Evolutionary conservation across 257 asterid genomes (phyloP).

Genomic region (Cinchona pubescens): DNA sequence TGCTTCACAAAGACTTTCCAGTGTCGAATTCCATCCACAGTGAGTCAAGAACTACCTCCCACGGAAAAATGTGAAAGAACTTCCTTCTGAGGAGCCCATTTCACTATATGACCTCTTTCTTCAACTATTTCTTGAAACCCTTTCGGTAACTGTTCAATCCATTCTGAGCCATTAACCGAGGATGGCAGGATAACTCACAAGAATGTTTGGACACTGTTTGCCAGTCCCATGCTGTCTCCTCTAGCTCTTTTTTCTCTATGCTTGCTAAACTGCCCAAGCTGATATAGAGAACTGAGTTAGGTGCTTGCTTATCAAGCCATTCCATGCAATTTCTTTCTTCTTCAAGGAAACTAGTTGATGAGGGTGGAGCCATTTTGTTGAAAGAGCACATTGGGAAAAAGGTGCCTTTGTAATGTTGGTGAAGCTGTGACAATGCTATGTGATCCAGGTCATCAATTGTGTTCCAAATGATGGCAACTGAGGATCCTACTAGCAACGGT

Average conservation of each 20-base stretch:
- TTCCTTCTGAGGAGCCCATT: constrained; percentile 36
- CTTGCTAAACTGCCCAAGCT: constrained; percentile 32
- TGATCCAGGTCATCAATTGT: constrained; percentile 31
- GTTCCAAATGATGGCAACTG: constrained; percentile 30
- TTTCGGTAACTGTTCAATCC: constrained; percentile 21
- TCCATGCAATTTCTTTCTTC: constrained; percentile 25
- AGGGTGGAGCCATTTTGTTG: constrained; percentile 24
- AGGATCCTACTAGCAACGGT: constrained; percentile 15
- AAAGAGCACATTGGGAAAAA: constrained; percentile 36
- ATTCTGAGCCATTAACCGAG: constrained; percentile 5
- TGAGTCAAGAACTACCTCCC: constrained; percentile 36
- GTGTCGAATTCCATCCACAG: constrained; percentile 29
- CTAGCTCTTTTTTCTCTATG: constrained; percentile 21
- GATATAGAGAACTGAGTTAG: constrained; percentile 27
- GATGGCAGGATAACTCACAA: constrained; percentile 30
- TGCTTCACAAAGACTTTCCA: constrained; percentile 24
- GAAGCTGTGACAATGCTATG: constrained; percentile 7
- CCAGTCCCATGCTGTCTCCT: constrained; percentile 35
- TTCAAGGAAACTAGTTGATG: constrained; percentile 14
- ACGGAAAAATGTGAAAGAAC: constrained; percentile 27
- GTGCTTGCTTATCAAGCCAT: constrained; percentile 34
- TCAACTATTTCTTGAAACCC: constrained; percentile 2
- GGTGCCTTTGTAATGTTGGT: constrained; percentile 24
- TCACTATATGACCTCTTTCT: constrained; percentile 26
- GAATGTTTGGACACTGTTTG: constrained; percentile 25